Evolutionary conservation across 768 basidiomycete species (phyloP).

Genomic region (Collybia nuda): DNA sequence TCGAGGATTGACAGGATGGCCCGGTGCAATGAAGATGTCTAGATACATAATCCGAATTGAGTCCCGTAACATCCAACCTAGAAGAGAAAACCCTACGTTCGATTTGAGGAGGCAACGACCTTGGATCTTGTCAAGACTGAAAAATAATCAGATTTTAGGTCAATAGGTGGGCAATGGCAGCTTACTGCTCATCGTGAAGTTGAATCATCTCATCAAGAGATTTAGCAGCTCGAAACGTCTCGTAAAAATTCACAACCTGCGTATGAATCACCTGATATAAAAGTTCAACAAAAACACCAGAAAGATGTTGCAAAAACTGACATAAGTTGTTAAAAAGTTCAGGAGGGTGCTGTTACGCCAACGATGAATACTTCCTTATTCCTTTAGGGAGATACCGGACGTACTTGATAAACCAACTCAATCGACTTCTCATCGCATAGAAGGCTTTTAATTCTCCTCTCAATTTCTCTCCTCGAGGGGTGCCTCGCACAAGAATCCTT

Average conservation of each 20-base stretch:
- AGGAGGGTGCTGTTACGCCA: conserved; percentile 25
- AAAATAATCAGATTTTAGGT: conserved; percentile 2
- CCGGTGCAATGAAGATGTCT: conserved; percentile 67
- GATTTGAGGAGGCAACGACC: conserved; percentile 62
- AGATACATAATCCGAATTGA: not conserved
- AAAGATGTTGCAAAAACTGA: conserved; percentile 26
- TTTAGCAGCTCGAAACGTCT: conserved; percentile 46
- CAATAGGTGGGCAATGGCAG: conserved; percentile 4
- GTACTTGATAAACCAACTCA: conserved; percentile 87
- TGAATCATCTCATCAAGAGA: conserved; percentile 79
- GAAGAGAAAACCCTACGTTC: conserved; percentile 38
- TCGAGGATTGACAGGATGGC: conserved; percentile 72
- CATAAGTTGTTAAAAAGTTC: conserved; percentile 74
- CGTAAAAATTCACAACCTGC: conserved; percentile 60
- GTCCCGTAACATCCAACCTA: not conserved
- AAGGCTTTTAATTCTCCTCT: conserved; percentile 62
- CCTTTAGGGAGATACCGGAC: conserved; percentile 21
- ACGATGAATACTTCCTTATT: not conserved
- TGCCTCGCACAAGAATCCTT: conserved; percentile 63
- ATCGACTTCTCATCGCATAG: conserved; percentile 71
- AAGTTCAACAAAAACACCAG: not conserved
- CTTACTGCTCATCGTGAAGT: conserved; percentile 71
- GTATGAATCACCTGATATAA: conserved; percentile 62
- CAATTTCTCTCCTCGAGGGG: conserved; percentile 27
- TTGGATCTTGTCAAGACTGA: conserved; percentile 60